Evolutionary conservation across 78 protist genomes (phyloP).

Genomic region (Dictyostelium intermedium): DNA sequence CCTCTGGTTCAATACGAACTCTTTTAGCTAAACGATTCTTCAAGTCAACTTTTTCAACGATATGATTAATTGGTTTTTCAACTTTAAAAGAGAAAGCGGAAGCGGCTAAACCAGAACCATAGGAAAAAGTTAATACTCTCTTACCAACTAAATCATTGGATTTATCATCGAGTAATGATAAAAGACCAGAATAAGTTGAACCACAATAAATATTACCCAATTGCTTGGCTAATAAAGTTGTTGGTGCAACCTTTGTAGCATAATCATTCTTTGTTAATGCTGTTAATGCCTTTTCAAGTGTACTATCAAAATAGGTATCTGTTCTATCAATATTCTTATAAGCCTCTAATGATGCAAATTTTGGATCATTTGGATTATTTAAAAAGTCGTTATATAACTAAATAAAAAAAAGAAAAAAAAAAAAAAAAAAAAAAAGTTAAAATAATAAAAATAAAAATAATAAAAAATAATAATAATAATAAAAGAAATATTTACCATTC

Average conservation of each 20-base stretch:
- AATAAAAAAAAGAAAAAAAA: background rate
- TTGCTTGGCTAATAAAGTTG: constrained; percentile 81
- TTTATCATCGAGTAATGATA: constrained; percentile 83
- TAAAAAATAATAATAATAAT: background rate
- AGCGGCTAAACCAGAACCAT: constrained; percentile 97
- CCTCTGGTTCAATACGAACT: constrained; percentile 66
- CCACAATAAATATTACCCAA: constrained; percentile 97
- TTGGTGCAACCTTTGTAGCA: constrained; percentile 83
- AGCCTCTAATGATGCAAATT: constrained; percentile 18
- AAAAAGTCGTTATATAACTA: constrained; percentile 86
- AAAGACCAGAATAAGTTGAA: constrained; percentile 90
- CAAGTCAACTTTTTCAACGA: constrained; percentile 73
- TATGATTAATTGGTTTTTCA: constrained; percentile 32
- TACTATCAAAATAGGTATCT: constrained; percentile 84
- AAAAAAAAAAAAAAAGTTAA: background rate
- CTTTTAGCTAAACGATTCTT: constrained; percentile 77
- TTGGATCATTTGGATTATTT: constrained; percentile 39
- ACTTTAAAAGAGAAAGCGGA: constrained; percentile 90
- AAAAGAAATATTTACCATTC: constrained; percentile 69
- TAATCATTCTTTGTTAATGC: constrained; percentile 26
- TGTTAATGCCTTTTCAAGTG: constrained; percentile 83
- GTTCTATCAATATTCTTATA: constrained; percentile 20
- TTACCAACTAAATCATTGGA: constrained; percentile 78
- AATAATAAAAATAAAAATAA: background rate
- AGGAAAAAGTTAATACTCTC: constrained; percentile 92